Conservation (phyloP, 2,329 filamentous ascomycete genomes). For the Ascochyta fabae region DNA sequence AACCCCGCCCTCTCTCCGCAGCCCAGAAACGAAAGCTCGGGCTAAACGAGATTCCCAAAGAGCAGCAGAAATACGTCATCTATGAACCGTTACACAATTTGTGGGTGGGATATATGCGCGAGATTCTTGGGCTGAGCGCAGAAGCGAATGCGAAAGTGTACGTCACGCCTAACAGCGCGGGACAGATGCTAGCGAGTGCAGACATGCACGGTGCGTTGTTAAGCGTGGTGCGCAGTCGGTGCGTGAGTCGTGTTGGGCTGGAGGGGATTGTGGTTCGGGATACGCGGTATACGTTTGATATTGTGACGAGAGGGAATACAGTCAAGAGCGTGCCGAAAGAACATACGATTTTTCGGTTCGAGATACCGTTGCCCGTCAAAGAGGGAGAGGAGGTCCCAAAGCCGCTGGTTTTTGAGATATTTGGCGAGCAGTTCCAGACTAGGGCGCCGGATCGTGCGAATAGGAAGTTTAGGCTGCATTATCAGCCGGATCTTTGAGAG, state of each 20-base stretch:
- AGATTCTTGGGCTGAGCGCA: constrained; percentile 71
- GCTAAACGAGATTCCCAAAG: constrained; percentile 75
- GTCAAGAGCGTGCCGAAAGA: constrained; percentile 88
- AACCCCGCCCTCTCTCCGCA: constrained; percentile 75
- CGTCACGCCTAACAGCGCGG: constrained; percentile 67
- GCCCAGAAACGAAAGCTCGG: constrained; percentile 75
- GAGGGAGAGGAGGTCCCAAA: constrained; percentile 39
- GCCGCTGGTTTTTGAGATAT: constrained; percentile 78
- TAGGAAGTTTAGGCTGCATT: constrained; percentile 89
- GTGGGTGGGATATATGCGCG: constrained; percentile 85
- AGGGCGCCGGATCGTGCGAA: constrained; percentile 84
- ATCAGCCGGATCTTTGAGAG: constrained; percentile 74
- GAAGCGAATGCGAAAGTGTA: constrained; percentile 46
- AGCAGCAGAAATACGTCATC: constrained; percentile 72
- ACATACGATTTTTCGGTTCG: constrained; percentile 81
- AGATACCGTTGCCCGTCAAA: constrained; percentile 61
- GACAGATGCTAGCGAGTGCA: constrained; percentile 76
- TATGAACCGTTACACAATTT: constrained; percentile 79
- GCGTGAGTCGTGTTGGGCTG: constrained; percentile 80
- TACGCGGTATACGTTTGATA: constrained; percentile 82
- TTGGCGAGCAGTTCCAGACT: constrained; percentile 86
- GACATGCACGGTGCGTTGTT: constrained; percentile 90
- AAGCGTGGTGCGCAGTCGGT: constrained; percentile 81
- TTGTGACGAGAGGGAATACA: constrained; percentile 74
- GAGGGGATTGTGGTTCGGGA: constrained; percentile 89